Evolutionary conservation across 345 rosid species (phyloP), one percentile per base, ranked within the genome.

Genomic region (Hibiscus mutabilis): DNA sequence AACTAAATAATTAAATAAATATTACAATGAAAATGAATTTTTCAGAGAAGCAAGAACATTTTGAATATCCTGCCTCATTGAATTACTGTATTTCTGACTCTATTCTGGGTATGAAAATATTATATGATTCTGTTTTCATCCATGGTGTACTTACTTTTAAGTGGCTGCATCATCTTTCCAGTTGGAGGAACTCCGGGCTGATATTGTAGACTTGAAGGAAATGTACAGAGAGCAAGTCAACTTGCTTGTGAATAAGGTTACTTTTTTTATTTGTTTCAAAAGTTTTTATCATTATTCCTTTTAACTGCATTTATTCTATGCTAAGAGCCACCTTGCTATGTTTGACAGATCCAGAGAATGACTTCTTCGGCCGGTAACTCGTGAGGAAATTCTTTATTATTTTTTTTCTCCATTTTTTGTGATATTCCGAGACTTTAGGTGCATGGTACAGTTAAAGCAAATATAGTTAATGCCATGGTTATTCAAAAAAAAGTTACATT

Each of bases 171-270:
- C 40, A 6, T 49, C 12, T 83, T 72, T 82, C 16, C 78, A 95
- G 98, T 79, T 96, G 96, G 99, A 96, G 85, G 99, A 96, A 83
- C 98, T 96, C 42, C 88, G 98, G 6, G 91, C 91, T 11, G 99
- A 96, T 84, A 89, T 96, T 74, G 84, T 86, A 44, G 99, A 96
- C 84, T 80, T 96, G n/a, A n/a, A n/a, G n/a, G n/a, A n/a, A n/a
- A n/a, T n/a, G n/a, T n/a, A n/a, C n/a, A n/a, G n/a, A n/a, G 88
- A 96, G 87, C 99, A 96, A 89, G 98, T 92, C 63, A 89, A 88
- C 88, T 72, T 96, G 84, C 97, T 96, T 67, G 99, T 96, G 76
- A 91, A 96, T 82, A 87, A 92, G 99, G 99, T 95, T 77, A 55
- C 68, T 44, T 12, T 3, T n/a, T 49, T 25, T 59, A 25, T 3